Conservation (phyloP, 1,284 basidiomycete genomes). For the Flammula alnicola region DNA sequence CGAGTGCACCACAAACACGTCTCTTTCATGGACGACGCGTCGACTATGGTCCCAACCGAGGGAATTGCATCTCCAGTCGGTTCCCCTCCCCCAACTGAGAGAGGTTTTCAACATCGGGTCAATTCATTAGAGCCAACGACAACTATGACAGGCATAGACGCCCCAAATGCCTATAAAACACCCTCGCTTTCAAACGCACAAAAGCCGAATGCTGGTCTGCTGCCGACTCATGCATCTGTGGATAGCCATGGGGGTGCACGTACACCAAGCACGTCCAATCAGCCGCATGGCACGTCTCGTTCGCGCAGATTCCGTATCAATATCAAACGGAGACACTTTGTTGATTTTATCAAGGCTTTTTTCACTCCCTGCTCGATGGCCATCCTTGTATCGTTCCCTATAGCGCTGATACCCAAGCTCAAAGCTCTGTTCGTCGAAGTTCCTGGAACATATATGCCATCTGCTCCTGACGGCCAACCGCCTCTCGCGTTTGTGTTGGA, state of each 20-base stretch:
- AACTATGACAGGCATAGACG: not conserved
- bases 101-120: slow-evolving; percentile 14
- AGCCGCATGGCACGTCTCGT: no score
- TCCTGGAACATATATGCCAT: slow-evolving; percentile 52
- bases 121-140: slow-evolving; percentile 7
- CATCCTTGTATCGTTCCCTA: slow-evolving; percentile 69
- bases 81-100: slow-evolving; percentile 32
- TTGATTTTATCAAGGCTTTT: slow-evolving; percentile 46
- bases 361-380: slow-evolving; percentile 61
- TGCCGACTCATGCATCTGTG: no score
- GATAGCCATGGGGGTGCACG: no score
- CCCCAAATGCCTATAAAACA: not conserved
- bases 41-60: slow-evolving; percentile 30
- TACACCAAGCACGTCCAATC: no score
- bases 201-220: not conserved
- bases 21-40: slow-evolving; percentile 32
- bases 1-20: slow-evolving; percentile 28
- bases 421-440: slow-evolving; percentile 74
- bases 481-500: slow-evolving; percentile 73
- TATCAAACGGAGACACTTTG: slow-evolving; percentile 1
- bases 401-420: slow-evolving; percentile 67
- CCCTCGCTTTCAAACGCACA: not conserved
- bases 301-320: not conserved
- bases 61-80: slow-evolving; percentile 25
- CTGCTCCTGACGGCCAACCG: slow-evolving; percentile 76